phyloP scores from a whole-genome alignment of 2,329 filamentous ascomycete species.

The Cadophora sp. region DNA sequence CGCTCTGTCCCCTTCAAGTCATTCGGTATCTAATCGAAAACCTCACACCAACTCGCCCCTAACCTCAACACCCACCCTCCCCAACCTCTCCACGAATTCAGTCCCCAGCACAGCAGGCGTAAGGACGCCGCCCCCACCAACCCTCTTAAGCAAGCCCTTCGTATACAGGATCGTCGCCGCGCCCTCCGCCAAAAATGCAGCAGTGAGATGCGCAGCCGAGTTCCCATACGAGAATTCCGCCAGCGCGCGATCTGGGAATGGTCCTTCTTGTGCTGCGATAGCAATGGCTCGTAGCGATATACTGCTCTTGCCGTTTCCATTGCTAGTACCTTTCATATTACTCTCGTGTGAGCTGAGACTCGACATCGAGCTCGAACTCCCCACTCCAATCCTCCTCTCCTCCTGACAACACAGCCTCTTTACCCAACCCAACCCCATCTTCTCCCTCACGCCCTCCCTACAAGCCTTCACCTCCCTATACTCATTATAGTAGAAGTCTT shows the following conservation, averaged over 20 bases:
- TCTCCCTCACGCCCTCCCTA: constrained; percentile 6
- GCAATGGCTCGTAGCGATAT: constrained; percentile 16
- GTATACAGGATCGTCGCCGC: constrained; percentile 15
- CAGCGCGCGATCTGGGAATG: constrained; percentile 20
- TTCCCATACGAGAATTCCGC: constrained; percentile 5
- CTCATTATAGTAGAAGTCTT: constrained; percentile 20
- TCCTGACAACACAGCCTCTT: not conserved
- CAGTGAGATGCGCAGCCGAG: not conserved
- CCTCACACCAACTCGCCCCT: constrained; percentile 12
- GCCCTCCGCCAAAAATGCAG: constrained; percentile 18
- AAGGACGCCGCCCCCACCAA: constrained; percentile 14
- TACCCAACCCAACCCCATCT: constrained; percentile 1
- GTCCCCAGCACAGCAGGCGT: constrained; percentile 16
- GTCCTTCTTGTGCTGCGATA: constrained; percentile 20
- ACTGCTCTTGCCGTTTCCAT: not conserved
- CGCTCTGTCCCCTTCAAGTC: not conserved
- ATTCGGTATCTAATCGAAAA: not conserved
- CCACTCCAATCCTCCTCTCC: not conserved
- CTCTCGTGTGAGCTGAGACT: not conserved
- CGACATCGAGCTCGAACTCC: not conserved
- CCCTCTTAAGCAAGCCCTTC: not conserved
- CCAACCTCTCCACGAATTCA: constrained; percentile 12
- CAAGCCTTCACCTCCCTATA: constrained; percentile 6
- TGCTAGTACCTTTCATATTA: not conserved
- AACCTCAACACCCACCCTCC: constrained; percentile 16